phyloP scores from a whole-genome alignment of 306 rosid genomes.

The Lathyrus sativus region DNA sequence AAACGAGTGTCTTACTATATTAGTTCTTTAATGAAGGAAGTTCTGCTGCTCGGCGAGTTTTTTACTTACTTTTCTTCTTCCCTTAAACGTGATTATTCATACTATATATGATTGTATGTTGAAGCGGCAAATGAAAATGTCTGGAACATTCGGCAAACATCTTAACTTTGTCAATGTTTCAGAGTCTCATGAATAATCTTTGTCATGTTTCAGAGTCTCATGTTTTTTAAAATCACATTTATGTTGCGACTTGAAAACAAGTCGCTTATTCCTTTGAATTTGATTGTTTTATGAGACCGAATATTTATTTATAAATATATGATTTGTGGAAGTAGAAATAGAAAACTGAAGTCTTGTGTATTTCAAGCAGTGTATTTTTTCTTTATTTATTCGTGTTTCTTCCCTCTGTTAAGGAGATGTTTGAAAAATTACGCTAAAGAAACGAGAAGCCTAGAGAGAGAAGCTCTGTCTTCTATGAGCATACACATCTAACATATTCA shows the following conservation, averaged over 20 bases:
- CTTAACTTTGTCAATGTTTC: constrained; percentile 34
- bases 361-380: neutral
- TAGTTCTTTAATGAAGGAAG: constrained; percentile 11
- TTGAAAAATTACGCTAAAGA: neutral
- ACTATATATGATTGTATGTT: constrained; percentile 4
- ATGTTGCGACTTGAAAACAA: constrained; percentile 30
- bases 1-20: constrained; percentile 29
- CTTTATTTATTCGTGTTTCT: neutral
- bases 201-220: too few species aligned
- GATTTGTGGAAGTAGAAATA: constrained; percentile 10
- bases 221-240: constrained; percentile 17
- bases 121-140: constrained; percentile 31
- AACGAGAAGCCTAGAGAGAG: too few species aligned
- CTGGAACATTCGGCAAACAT: constrained; percentile 16
- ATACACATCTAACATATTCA: too few species aligned
- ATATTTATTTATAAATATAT: neutral
- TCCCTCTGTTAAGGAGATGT: neutral
- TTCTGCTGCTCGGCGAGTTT: constrained; percentile 33
- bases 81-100: constrained; percentile 14
- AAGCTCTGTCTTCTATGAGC: too few species aligned
- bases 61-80: neutral
- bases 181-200: constrained; percentile 17
- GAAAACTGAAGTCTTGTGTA: neutral
- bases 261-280: constrained; percentile 30
- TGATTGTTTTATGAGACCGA: constrained; percentile 21